These are phyloP conservation scores for Fraxinus cuspidata DNA, from an alignment of 257 asterid genomes.

Conservation along the genomic window DNA sequence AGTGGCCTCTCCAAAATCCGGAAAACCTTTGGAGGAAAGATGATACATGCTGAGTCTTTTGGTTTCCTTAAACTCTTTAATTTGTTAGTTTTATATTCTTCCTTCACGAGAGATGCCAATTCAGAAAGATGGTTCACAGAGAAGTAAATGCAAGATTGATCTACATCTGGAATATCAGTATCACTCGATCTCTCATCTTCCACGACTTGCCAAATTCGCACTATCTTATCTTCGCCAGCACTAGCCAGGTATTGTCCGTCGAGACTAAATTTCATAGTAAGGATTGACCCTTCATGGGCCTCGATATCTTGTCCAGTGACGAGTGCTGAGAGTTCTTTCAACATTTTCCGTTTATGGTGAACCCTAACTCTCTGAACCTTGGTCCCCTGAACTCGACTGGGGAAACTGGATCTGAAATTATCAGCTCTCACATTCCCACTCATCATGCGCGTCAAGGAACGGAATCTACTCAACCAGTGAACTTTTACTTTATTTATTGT, in stretches of 20 bases:
- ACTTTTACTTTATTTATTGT: constrained; percentile 43
- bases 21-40: constrained; percentile 78
- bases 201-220: constrained; percentile 79
- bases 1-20: constrained; percentile 72
- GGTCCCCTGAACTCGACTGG: constrained; percentile 28
- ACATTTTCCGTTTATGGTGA: constrained; percentile 47
- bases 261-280: constrained; percentile 78
- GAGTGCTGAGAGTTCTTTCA: constrained; percentile 83
- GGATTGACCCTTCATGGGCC: constrained; percentile 82
- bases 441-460: constrained; percentile 51
- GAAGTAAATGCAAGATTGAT: constrained; percentile 84
- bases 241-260: constrained; percentile 82
- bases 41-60: constrained; percentile 73
- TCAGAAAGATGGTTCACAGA: constrained; percentile 73
- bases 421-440: constrained; percentile 34
- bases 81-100: constrained; percentile 49
- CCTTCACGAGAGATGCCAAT: constrained; percentile 54
- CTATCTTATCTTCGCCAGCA: constrained; percentile 81
- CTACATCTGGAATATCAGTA: constrained; percentile 60
- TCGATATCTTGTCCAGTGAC: constrained; percentile 71
- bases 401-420: constrained; percentile 21
- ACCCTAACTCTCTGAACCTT: constrained; percentile 63
- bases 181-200: constrained; percentile 71
- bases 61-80: constrained; percentile 47
- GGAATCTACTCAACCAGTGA: constrained; percentile 56